Percentiles rank a stretch among this genome's conserved stretches.
Evolutionary conservation across 768 basidiomycete genomes (phyloP).

Genomic region (Leccinum broughii): DNA sequence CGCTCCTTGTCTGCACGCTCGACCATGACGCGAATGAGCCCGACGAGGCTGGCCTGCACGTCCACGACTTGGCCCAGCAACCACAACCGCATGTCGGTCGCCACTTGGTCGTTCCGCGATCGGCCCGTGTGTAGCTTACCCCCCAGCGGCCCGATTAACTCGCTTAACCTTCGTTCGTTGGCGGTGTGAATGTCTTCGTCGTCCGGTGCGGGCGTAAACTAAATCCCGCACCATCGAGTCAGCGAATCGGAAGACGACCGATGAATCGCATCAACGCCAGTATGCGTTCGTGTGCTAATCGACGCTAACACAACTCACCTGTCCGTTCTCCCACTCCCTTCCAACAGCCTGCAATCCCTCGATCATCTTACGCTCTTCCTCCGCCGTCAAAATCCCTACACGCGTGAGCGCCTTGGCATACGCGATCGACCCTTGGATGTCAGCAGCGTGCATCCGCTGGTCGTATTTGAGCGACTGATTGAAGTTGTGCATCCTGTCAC

Average conservation of each 20-base stretch:
- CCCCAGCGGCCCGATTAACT: conserved; percentile 88
- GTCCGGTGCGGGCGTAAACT: conserved; percentile 81
- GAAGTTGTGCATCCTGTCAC: conserved; percentile 88
- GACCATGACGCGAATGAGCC: conserved; percentile 82
- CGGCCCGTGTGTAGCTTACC: conserved; percentile 98
- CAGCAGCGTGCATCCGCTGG: conserved; percentile 88
- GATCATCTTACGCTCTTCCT: conserved; percentile 73
- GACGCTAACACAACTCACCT: conserved; percentile 39
- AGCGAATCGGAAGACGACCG: background rate
- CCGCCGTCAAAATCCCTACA: conserved; percentile 75
- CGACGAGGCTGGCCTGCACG: conserved; percentile 69
- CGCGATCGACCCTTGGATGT: conserved; percentile 93
- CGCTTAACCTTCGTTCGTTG: conserved; percentile 91
- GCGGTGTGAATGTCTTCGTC: conserved; percentile 99
- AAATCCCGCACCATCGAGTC: background rate
- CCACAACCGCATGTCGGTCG: conserved; percentile 98
- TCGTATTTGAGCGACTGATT: conserved; percentile 97
- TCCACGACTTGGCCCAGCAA: conserved; percentile 74
- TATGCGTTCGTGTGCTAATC: too few relatives aligned
- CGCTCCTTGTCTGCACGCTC: conserved; percentile 94
- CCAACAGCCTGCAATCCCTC: conserved; percentile 74
- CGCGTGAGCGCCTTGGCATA: conserved; percentile 86
- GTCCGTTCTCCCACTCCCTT: conserved; percentile 81
- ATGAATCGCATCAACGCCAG: too few relatives aligned
- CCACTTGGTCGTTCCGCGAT: conserved; percentile 97